Evolutionary conservation across 257 asterid species (phyloP).

Genomic region (Solanum chmielewskii): DNA sequence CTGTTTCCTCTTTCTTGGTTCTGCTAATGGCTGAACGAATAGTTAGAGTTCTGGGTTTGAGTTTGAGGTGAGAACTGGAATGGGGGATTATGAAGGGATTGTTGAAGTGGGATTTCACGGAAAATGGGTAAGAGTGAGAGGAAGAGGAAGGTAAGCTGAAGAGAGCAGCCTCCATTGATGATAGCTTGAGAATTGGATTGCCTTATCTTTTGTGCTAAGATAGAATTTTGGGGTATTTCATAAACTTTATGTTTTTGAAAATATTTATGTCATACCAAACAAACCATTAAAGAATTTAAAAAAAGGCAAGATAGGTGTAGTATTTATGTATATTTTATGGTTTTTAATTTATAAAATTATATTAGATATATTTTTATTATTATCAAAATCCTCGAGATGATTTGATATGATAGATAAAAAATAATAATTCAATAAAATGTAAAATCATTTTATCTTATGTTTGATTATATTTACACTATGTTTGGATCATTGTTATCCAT

Average conservation of each 20-base stretch:
- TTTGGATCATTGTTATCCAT: too few relatives aligned
- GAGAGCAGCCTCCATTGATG: slow-evolving; percentile 60
- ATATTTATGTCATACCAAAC: neutral
- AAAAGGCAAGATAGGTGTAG: neutral
- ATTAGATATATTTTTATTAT: too few relatives aligned
- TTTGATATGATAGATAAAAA: too few relatives aligned
- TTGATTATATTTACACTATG: too few relatives aligned
- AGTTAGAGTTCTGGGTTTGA: slow-evolving; percentile 17
- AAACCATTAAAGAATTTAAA: neutral
- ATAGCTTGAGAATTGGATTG: neutral
- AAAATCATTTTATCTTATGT: too few relatives aligned
- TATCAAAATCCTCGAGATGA: fast-evolving
- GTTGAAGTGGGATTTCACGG: slow-evolving; percentile 60
- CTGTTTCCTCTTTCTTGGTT: slow-evolving; percentile 81
- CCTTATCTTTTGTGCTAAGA: neutral
- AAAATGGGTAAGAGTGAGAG: slow-evolving; percentile 16
- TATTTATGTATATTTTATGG: fast-evolving
- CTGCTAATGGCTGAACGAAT: slow-evolving; percentile 79
- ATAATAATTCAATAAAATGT: too few relatives aligned
- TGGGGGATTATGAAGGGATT: slow-evolving; percentile 33
- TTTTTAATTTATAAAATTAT: too few relatives aligned
- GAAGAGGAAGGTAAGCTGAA: slow-evolving; percentile 22
- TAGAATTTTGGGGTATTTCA: neutral
- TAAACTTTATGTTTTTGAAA: neutral
- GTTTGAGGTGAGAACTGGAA: neutral